Evolutionary conservation across 2,329 filamentous ascomycete genomes (phyloP).

Genomic region (Exophiala sp.): DNA sequence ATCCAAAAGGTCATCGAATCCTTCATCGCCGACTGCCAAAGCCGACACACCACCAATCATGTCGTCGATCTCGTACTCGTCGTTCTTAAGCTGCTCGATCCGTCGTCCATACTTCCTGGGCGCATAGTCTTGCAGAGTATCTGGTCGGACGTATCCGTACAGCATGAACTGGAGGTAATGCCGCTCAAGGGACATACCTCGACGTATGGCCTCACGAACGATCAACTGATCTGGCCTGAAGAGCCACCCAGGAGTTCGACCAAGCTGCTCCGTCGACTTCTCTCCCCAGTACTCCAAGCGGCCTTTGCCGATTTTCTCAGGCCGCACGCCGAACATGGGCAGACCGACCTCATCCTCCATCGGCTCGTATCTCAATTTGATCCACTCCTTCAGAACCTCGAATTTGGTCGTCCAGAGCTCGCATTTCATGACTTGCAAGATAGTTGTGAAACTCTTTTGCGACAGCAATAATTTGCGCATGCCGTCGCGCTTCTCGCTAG

Average conservation of each 20-base stretch:
- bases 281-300: slow-evolving; percentile 58
- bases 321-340: slow-evolving; percentile 49
- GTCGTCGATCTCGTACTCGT: slow-evolving; percentile 26
- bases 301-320: slow-evolving; percentile 50
- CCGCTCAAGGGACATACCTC: slow-evolving; percentile 22
- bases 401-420: slow-evolving; percentile 48
- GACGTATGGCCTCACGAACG: slow-evolving; percentile 27
- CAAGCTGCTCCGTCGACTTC: slow-evolving; percentile 1
- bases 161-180: slow-evolving; percentile 25
- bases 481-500: slow-evolving; percentile 46
- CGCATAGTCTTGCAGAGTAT: slow-evolving; percentile 50
- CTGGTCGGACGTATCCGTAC: slow-evolving; percentile 61
- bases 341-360: slow-evolving; percentile 25
- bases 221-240: slow-evolving; percentile 31
- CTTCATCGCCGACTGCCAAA: slow-evolving; percentile 21
- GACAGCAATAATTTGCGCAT: slow-evolving; percentile 59
- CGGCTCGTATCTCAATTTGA: slow-evolving; percentile 55
- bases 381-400: slow-evolving; percentile 56
- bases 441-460: slow-evolving; percentile 56
- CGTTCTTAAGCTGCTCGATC: slow-evolving; percentile 16
- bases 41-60: slow-evolving; percentile 23
- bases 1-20: slow-evolving; percentile 24
- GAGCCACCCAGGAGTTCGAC: slow-evolving; percentile 17
- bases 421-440: slow-evolving; percentile 57
- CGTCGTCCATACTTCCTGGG: slow-evolving; percentile 40